Evolutionary conservation across 2,329 filamentous ascomycete genomes (phyloP).

Genomic region (Paecilomyces formosus): DNA sequence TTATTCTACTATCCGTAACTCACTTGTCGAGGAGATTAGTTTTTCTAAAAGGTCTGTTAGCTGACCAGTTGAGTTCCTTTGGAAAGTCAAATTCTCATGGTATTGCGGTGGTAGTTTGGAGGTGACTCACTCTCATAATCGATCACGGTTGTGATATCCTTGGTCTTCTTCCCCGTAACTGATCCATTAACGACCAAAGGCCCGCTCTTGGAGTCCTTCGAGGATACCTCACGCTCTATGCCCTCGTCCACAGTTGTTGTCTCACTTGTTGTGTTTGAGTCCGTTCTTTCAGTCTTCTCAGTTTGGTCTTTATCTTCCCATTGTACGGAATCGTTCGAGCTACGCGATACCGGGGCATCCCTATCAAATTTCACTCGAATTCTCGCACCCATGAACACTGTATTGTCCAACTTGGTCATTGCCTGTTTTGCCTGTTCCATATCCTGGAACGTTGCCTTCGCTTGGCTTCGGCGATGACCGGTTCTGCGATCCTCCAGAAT

Average conservation of each 20-base stretch:
- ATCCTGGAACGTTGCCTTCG: constrained; percentile 23
- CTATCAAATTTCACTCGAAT: constrained; percentile 27
- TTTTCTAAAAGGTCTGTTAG: not conserved
- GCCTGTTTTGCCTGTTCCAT: constrained; percentile 29
- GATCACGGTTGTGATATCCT: not conserved
- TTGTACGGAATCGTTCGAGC: constrained; percentile 3
- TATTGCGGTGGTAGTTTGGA: not conserved
- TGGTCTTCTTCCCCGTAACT: constrained; percentile 12
- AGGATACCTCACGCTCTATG: not conserved
- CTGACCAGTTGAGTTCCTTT: not conserved
- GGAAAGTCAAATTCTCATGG: too few relatives aligned
- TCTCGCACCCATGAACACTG: constrained; percentile 22
- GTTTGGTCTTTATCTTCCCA: not conserved
- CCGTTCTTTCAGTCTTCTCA: not conserved
- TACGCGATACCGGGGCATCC: constrained; percentile 4
- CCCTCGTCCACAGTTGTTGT: not conserved
- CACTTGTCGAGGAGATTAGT: not conserved
- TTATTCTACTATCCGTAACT: not conserved
- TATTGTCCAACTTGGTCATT: constrained; percentile 24
- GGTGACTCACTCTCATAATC: constrained; percentile 7
- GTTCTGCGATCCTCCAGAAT: constrained; percentile 17
- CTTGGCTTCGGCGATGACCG: constrained; percentile 15
- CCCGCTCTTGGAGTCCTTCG: constrained; percentile 10
- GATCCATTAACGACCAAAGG: constrained; percentile 29
- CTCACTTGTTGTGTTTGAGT: not conserved